Base-by-base conservation (phyloP, 164 flowering plant species). In the Dillenia turbinata region DNA sequence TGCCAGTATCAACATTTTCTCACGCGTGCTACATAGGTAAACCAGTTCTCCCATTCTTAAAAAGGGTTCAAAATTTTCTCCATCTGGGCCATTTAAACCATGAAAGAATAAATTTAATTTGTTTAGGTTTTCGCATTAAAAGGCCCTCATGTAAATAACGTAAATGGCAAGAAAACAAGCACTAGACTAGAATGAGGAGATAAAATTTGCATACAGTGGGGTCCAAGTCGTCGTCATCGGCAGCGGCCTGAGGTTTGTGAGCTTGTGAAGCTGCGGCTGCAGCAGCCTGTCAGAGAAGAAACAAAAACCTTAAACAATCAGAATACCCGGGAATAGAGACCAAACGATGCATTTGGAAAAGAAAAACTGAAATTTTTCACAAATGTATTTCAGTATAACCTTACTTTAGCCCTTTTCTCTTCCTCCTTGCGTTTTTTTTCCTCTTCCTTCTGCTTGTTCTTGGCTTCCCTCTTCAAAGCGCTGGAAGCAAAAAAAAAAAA, bases 181-280 rank as follows among this genome's bases (percentile, higher is more conserved):
- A 19, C 22, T 19, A 19, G 22, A 19, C 22, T 19, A 19, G 22
- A 19, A 19, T 19, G 22, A 19, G 22, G 22, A 19, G 1, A 15
- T 24, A 33, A 3, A 57, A 48, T 33, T 33, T 57, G 56, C 59
- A 62, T 73, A 91, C 99, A 63, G 96, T 91, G 26, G 99, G 99
- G 66, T 94, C 99, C 92, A 89, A 19, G 22, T 19, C 22, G 22
- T 83, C 96, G 52, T 94, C 97, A 69, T 91, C 99, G 61, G 87
- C 97, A n/a, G 75, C 84, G 10, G 75, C 81, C 58, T 69, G 76
- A 26, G 81, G 56, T 62, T 80, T 84, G 70, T 82, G 83, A 60
- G 40, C 66, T 62, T 83, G 76, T 26, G 80, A 47, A 70, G 54
- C 66, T 9, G 72, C 69, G 63, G 47, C 57, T 3, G 75, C 79